phyloP scores from a whole-genome alignment of 1,284 basidiomycete genomes.

The Ustilago loliicola region DNA sequence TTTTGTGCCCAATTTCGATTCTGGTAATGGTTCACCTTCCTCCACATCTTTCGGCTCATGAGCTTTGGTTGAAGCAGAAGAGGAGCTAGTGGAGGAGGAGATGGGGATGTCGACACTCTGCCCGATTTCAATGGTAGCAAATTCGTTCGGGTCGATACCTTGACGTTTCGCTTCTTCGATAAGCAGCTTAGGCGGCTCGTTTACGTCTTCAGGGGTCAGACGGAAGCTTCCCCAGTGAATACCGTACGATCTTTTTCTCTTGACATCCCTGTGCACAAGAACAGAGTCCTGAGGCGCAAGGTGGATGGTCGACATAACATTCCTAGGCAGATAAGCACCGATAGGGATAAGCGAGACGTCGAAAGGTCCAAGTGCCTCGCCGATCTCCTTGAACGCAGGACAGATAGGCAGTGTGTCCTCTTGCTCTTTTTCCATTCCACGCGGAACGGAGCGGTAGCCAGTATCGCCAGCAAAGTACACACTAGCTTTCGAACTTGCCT shows the following conservation, averaged over 20 bases:
- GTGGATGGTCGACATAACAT: slow-evolving; percentile 56
- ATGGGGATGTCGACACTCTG: slow-evolving; percentile 49
- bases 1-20: slow-evolving; percentile 80
- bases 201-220: slow-evolving; percentile 58
- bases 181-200: slow-evolving; percentile 54
- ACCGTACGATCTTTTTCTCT: slow-evolving; percentile 37
- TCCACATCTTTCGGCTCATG: background rate
- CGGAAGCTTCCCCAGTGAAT: slow-evolving; percentile 62
- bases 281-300: slow-evolving; percentile 58
- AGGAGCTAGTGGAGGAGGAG: background rate
- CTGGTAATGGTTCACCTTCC: slow-evolving; percentile 54
- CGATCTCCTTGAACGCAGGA: slow-evolving; percentile 63
- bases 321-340: slow-evolving; percentile 63
- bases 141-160: slow-evolving; percentile 43
- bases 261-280: slow-evolving; percentile 52
- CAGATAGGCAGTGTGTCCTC: slow-evolving; percentile 53
- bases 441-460: slow-evolving; percentile 50
- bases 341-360: slow-evolving; percentile 60
- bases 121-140: slow-evolving; percentile 50
- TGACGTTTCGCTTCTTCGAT: slow-evolving; percentile 38
- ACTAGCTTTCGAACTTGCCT: slow-evolving; percentile 27
- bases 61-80: background rate
- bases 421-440: slow-evolving; percentile 41
- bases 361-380: slow-evolving; percentile 58
- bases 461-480: slow-evolving; percentile 63